Evolutionary conservation across 176 grass and related monocot species (phyloP).

Genomic region (Pharus latifolius): DNA sequence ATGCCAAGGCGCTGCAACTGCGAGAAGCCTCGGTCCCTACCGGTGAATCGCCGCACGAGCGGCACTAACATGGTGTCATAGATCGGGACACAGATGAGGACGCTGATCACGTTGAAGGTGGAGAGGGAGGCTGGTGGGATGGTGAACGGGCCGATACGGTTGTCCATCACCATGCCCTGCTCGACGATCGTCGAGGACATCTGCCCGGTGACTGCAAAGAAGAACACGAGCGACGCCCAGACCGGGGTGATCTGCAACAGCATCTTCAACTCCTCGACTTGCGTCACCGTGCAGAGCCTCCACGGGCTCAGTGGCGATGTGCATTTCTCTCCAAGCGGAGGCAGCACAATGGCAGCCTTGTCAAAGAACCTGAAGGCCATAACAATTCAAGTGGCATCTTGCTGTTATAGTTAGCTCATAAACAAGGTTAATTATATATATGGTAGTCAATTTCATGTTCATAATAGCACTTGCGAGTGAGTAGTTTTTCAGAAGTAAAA

Average conservation of each 20-base stretch:
- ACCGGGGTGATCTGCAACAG: slow-evolving; percentile 28
- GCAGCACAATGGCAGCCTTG: slow-evolving; percentile 33
- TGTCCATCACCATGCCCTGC: slow-evolving; percentile 38
- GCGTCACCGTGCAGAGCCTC: slow-evolving; percentile 35
- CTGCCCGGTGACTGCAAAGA: slow-evolving; percentile 14
- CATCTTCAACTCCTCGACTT: slow-evolving; percentile 56
- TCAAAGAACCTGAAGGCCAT: slow-evolving; percentile 31
- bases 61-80: slow-evolving; percentile 25
- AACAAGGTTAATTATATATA: no score
- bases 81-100: slow-evolving; percentile 14
- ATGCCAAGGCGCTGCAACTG: slow-evolving; percentile 32
- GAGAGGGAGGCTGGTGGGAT: slow-evolving; percentile 34
- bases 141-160: neutral
- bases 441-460: no score
- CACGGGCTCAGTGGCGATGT: neutral
- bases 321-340: neutral
- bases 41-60: slow-evolving; percentile 1
- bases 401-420: neutral
- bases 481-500: neutral
- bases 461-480: no score
- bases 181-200: slow-evolving; percentile 33
- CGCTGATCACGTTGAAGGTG: slow-evolving; percentile 2
- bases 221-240: slow-evolving; percentile 25
- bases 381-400: no score
- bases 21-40: slow-evolving; percentile 20